Percentiles rank a stretch among this genome's conserved stretches.
These are phyloP conservation scores for Podospora didyma DNA, from an alignment of 495 filamentous ascomycete species.

Conservation along the genomic window DNA sequence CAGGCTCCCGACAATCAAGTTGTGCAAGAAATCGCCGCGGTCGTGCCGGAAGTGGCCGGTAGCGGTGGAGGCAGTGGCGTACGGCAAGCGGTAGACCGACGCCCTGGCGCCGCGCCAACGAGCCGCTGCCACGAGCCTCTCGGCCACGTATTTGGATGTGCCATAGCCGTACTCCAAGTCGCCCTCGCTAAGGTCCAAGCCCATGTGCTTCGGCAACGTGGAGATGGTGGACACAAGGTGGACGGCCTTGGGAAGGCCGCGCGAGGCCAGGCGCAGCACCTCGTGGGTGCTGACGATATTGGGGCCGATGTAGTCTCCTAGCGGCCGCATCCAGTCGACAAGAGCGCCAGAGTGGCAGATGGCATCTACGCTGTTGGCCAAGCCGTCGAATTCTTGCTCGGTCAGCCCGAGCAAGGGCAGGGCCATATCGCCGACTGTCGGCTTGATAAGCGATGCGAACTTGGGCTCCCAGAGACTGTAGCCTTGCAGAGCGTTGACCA, in stretches of 20 bases:
- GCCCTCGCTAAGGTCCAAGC: slow-evolving; percentile 17
- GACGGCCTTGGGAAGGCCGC: slow-evolving; percentile 24
- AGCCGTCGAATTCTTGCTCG: slow-evolving; percentile 18
- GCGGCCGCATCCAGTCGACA: slow-evolving; percentile 33
- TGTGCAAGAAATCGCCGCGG: slow-evolving; percentile 33
- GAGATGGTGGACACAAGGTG: slow-evolving; percentile 32
- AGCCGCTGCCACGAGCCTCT: slow-evolving; percentile 24
- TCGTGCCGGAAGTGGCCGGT: slow-evolving; percentile 30
- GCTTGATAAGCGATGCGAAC: slow-evolving; percentile 16
- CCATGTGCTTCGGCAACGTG: slow-evolving; percentile 25
- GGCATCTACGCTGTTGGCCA: slow-evolving; percentile 24
- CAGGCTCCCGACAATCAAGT: slow-evolving; percentile 26
- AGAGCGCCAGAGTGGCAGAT: slow-evolving; percentile 30
- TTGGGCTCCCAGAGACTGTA: slow-evolving; percentile 24
- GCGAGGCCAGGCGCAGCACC: slow-evolving; percentile 29
- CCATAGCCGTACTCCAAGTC: slow-evolving; percentile 30
- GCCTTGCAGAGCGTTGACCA: neutral
- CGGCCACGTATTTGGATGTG: slow-evolving; percentile 31
- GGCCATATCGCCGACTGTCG: slow-evolving; percentile 24
- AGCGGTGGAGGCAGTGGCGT: slow-evolving; percentile 24
- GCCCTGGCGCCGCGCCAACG: slow-evolving; percentile 29
- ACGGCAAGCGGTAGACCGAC: slow-evolving; percentile 28
- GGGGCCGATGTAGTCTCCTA: slow-evolving; percentile 31
- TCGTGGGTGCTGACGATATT: slow-evolving; percentile 33
- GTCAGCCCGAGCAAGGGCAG: slow-evolving; percentile 25